Percentiles rank a stretch among this genome's conserved stretches.
These are phyloP conservation scores for Inga leiocalycina DNA, from an alignment of 306 rosid species.

Conservation along the genomic window DNA sequence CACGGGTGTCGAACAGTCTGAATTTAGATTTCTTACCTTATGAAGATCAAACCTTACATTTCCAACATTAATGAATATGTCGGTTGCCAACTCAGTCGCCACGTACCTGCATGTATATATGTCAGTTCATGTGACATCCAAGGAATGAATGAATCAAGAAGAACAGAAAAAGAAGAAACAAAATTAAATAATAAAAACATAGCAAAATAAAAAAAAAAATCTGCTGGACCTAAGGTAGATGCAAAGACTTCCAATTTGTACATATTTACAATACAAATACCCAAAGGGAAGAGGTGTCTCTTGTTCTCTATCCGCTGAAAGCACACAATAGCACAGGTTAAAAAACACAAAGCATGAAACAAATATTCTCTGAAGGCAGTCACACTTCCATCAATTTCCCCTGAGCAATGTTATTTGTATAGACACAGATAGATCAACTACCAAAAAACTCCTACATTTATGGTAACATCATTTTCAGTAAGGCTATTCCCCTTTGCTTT, in stretches of 20 bases:
- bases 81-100: constrained; percentile 78
- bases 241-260: constrained; percentile 8
- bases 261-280: constrained; percentile 7
- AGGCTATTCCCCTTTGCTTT: background rate
- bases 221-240: constrained; percentile 7
- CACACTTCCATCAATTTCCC: background rate
- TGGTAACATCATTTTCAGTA: background rate
- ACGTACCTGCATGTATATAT: constrained; percentile 61
- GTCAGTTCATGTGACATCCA: constrained; percentile 23
- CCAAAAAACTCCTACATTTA: background rate
- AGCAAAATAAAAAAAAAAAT: background rate
- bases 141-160: constrained; percentile 22
- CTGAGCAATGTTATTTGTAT: background rate
- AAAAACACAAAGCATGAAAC: background rate
- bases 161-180: background rate
- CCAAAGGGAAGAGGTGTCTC: background rate
- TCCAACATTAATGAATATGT: constrained; percentile 67
- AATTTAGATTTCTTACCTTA: constrained; percentile 65
- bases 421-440: background rate
- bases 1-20: background rate
- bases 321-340: constrained; percentile 2
- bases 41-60: constrained; percentile 81
- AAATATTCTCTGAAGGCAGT: background rate
- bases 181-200: background rate
- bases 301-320: constrained; percentile 6